These are phyloP conservation scores for Hemisphaericaspora xylofermentans DNA, from an alignment of 1,139 yeast genomes.

Conservation along the genomic window DNA sequence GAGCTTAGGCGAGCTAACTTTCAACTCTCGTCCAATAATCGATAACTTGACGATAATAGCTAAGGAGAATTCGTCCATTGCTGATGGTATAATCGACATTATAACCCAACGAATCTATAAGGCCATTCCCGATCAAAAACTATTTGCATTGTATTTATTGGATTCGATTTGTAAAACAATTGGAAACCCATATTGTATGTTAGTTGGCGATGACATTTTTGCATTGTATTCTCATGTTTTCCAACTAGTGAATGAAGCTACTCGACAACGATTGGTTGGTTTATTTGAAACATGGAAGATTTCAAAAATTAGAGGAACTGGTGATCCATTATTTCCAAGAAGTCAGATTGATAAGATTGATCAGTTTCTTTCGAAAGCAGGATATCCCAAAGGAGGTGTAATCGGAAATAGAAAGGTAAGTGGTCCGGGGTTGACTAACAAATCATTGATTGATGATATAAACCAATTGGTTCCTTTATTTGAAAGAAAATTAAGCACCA, in stretches of 20 bases:
- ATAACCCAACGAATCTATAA: slow-evolving; percentile 59
- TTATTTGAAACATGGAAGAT: slow-evolving; percentile 86
- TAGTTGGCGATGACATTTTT: slow-evolving; percentile 67
- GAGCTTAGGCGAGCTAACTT: slow-evolving; percentile 73
- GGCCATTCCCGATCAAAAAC: slow-evolving; percentile 72
- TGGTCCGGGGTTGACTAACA: slow-evolving; percentile 15
- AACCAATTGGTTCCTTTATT: slow-evolving; percentile 42
- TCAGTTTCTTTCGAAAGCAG: slow-evolving; percentile 57
- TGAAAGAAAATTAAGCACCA: slow-evolving; percentile 29
- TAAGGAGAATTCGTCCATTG: slow-evolving; percentile 73
- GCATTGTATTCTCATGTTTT: slow-evolving; percentile 75
- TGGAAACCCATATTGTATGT: slow-evolving; percentile 81
- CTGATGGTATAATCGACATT: slow-evolving; percentile 74
- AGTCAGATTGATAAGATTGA: slow-evolving; percentile 75
- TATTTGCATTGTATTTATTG: slow-evolving; percentile 76
- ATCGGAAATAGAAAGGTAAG: neutral
- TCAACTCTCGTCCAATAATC: slow-evolving; percentile 88
- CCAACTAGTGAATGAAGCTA: slow-evolving; percentile 71
- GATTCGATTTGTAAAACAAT: slow-evolving; percentile 94
- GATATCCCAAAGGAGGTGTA: slow-evolving; percentile 17
- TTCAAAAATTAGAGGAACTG: slow-evolving; percentile 53
- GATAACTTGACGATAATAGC: slow-evolving; percentile 85
- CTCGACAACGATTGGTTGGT: slow-evolving; percentile 69
- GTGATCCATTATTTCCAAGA: slow-evolving; percentile 68
- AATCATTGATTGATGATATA: slow-evolving; percentile 43